Base-by-base conservation (phyloP, 352 stramenopile genomes). In the Thraustotheca clavata region DNA sequence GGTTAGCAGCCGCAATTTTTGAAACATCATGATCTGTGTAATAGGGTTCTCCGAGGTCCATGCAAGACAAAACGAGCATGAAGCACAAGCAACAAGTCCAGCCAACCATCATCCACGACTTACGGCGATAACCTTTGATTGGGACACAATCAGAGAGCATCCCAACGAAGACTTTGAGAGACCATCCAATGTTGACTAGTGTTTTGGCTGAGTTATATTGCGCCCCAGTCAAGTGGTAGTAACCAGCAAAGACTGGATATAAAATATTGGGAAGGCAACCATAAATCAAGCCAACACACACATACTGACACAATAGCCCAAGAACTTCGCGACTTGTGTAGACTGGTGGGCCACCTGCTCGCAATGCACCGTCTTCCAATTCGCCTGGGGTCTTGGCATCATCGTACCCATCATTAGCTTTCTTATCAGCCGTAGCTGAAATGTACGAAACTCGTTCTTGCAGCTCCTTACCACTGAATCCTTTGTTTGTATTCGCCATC, bases 151-250 rank as follows among this genome's bases (percentile, higher is more conserved):
- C 76, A 2, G 73, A 80, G n/a, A 79, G 60, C 18, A 85, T 74
- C 24, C 74, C 75, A 69, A 78, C 75, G 39, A 84, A 77, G 16
- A 83, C 69, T 59, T 82, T 85, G 71, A 81, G 72, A 6, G 69
- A 80, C 76, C 76, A 85, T 33, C 74, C 73, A 33, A 85, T 67
- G 8, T 57, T 66, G 38, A 78, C 52, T 29, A 83, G 69, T 54
- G 71, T 69, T 1, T 62, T 73, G 33, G 73, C 73, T 7, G 72
- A 75, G n/a, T 73, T 68, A 26, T 67, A 74, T 29, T 76, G 49
- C 11, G 67, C 72, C 47, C 76, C 75, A 47, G 75, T 69, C 72
- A 80, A 76, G 52, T 77, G 80, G 33, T 77, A 66, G 67, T 81
- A 83, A 65, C 76, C 70, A 31, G 70, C 73, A 12, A 83, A 67